Base-by-base conservation (phyloP, 208 protist genomes). In the Trypanosoma lewisi region DNA sequence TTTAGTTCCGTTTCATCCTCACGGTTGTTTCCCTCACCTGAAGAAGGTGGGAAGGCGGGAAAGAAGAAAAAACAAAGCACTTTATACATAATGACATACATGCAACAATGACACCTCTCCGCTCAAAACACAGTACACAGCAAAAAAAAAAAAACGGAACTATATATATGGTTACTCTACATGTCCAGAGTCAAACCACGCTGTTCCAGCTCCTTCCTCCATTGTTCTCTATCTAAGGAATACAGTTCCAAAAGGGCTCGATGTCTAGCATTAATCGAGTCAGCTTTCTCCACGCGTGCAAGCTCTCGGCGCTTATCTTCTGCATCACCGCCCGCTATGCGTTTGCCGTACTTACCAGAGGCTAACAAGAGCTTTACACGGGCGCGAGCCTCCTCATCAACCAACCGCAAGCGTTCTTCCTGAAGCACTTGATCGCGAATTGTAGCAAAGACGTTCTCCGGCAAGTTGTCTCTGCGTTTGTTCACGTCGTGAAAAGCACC, bases 401-500 rank as follows among this genome's bases (percentile, higher is more conserved):
- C 73, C 16, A 74, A 50, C 17, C 80, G 78, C 67, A 80, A 8
- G 28, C 85, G 75, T 67, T 94, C 82, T 58, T 96, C 87, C 16
- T 83, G 68, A 39, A 77, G 51, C 17, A 93, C 90, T 17, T 77
- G 74, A 14, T 94, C 83, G 12, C 76, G 74, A 31, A 96, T 75
- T 60, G 73, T 83, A 56, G 65, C 73, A 72, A 91, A 96, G 30
- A 96, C 76, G 54, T 94, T 81, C 27, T 88, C 83, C 1, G 90
- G 90, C 27, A 96, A 61, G 73, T 89, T 93, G 75, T 96, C 90
- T 41, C 90, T 78, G n/a, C 90, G 75, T 57, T 83, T 73, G 63
- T 83, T 82, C 8, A 94, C 84, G 65, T 96, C 84, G 63, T 94
- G 87, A 28, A 79, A 12, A 4, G 64, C 82, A 2, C 80, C 82